Conservation (phyloP, 2,329 filamentous ascomycete genomes). For the Clarireedia monteithiana region DNA sequence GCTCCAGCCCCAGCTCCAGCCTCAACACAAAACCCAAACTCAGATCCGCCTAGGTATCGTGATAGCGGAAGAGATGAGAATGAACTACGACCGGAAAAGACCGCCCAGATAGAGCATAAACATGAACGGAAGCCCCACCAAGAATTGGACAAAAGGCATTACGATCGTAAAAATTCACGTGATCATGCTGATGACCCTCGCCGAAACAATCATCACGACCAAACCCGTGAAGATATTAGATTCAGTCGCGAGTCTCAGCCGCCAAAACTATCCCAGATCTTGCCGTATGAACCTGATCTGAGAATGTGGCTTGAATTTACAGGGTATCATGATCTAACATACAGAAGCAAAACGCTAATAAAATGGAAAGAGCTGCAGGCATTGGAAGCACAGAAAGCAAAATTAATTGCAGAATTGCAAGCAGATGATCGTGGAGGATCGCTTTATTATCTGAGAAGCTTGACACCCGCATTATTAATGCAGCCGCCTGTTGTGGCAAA, state of each 20-base stretch:
- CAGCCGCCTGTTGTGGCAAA: not conserved
- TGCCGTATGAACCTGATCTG: conserved; percentile 26
- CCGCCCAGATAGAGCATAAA: conserved; percentile 11
- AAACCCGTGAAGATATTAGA: conserved; percentile 15
- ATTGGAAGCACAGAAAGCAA: conserved; percentile 28
- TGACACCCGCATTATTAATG: not conserved
- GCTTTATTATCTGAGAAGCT: not conserved
- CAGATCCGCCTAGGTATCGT: conserved; percentile 9
- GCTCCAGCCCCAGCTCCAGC: not conserved
- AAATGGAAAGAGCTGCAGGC: conserved; percentile 2
- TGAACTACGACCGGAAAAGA: conserved; percentile 15
- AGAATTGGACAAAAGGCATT: conserved; percentile 14
- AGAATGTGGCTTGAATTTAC: conserved; percentile 32
- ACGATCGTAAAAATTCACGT: conserved; percentile 13
- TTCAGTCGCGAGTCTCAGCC: conserved; percentile 11
- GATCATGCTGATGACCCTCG: conserved; percentile 16
- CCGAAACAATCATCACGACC: conserved; percentile 11
- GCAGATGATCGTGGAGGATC: conserved; percentile 12
- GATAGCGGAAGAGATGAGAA: conserved; percentile 20
- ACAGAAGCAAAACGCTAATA: conserved; percentile 27
- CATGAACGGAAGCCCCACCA: conserved; percentile 15
- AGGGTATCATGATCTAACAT: conserved; percentile 29
- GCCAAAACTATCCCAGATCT: conserved; percentile 20
- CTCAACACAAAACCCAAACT: conserved; percentile 1
- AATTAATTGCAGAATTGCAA: conserved; percentile 25